Base-by-base conservation (phyloP, 1,139 yeast genomes). In the Taphrina deformans region DNA sequence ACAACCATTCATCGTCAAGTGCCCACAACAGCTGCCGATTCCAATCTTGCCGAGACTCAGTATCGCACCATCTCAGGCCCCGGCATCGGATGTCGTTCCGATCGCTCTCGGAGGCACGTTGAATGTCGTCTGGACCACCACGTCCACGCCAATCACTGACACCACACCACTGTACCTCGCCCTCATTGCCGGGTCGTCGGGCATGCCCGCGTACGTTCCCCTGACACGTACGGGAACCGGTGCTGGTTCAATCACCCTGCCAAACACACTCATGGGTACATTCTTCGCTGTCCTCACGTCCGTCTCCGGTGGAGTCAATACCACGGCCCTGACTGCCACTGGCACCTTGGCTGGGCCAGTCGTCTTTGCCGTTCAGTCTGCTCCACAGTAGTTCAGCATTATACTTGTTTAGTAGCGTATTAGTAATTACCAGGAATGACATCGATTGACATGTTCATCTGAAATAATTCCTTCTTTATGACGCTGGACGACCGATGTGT, bases 11-110 rank as follows among this genome's bases (percentile, higher is more conserved):
- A 60, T 67, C 64, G 65, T 50, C 41, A 18, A 48, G 9, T 67
- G 69, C 27, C 69, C 69, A 21, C 56, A 60, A 10, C 52, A 62
- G 38, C 33, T 67, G 27, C 68, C 69, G 23, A 48, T 67, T 62
- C 55, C 65, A 18, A 66, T 68, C 21, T 60, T 67, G 66, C 68
- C 68, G 31, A 31, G 60, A 5, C 50, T 67, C 27, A 59, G 48
- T 16, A 52, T 67, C 29, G 61, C 62, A 14, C 53, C 53, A 10
- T 18, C 62, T 10, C 29, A 44, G 31, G 26, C 26, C 21, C 65
- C 55, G 27, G 65, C 67, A 21, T 27, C 50, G 29, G 55, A 61
- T 16, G 38, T 55, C 26, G 66, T 46, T n/a, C 66, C 66, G 1
- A 21, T 53, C 35, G 23, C 58, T 6, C 24, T 12, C 3, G 33